phyloP scores from a whole-genome alignment of 2,329 filamentous ascomycete species.

The Geosmithia putterillii region DNA sequence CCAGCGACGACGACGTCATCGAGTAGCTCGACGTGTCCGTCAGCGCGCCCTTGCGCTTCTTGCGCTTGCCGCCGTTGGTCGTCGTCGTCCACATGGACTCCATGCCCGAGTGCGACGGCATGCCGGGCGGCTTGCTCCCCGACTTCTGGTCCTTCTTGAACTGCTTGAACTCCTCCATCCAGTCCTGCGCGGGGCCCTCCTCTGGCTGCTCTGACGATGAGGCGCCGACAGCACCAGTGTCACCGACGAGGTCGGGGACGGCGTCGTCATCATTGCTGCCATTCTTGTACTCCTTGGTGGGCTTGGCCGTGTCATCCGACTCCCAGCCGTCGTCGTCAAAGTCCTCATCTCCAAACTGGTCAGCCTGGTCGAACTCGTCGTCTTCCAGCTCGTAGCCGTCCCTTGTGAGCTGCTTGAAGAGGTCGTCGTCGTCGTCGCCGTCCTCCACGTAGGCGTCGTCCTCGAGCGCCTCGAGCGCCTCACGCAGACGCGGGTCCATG shows the following conservation, averaged over 20 bases:
- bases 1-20: constrained; percentile 81
- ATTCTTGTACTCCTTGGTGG: constrained; percentile 43
- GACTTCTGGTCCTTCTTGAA: constrained; percentile 74
- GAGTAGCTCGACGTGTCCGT: constrained; percentile 81
- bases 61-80: constrained; percentile 66
- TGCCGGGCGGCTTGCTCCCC: constrained; percentile 21
- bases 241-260: constrained; percentile 35
- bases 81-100: constrained; percentile 65
- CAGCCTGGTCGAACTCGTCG: constrained; percentile 63
- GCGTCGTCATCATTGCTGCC: constrained; percentile 21
- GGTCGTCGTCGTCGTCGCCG: constrained; percentile 69
- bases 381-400: constrained; percentile 64
- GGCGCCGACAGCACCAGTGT: not conserved
- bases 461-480: constrained; percentile 85
- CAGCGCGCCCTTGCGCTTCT: constrained; percentile 91
- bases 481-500: constrained; percentile 87
- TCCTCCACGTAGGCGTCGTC: constrained; percentile 89
- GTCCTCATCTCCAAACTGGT: constrained; percentile 41
- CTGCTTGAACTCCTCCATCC: constrained; percentile 86
- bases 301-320: constrained; percentile 82
- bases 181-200: constrained; percentile 60
- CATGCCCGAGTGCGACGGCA: constrained; percentile 44
- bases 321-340: constrained; percentile 80
- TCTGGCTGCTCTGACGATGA: constrained; percentile 38
- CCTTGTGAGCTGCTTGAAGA: constrained; percentile 64